phyloP scores from a whole-genome alignment of 306 rosid genomes.

The Betula pendula region DNA sequence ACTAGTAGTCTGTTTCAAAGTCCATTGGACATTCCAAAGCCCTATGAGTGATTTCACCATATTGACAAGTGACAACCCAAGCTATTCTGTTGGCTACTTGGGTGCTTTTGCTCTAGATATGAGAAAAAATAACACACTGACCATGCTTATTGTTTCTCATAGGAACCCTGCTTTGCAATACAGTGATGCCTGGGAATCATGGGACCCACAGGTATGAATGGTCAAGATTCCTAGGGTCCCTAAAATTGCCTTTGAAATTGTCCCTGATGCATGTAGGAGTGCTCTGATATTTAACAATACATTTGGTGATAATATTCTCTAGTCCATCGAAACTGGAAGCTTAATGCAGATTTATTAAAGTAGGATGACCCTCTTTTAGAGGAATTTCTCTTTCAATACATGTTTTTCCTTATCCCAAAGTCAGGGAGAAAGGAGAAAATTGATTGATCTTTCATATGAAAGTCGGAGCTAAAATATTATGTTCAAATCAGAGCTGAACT shows the following conservation, averaged over 20 bases:
- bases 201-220: background rate
- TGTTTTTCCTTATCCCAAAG: slow-evolving; percentile 3
- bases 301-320: background rate
- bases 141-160: background rate
- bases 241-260: background rate
- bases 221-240: background rate
- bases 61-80: background rate
- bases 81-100: background rate
- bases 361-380: background rate
- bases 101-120: background rate
- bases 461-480: background rate
- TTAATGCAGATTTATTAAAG: background rate
- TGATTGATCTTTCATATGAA: slow-evolving; percentile 10
- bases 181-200: background rate
- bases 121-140: background rate
- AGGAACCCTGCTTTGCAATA: background rate
- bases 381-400: background rate
- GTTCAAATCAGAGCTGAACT: background rate
- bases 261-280: background rate
- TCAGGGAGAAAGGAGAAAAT: slow-evolving; percentile 9
- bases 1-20: background rate
- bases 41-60: background rate
- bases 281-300: background rate
- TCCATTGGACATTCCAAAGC: background rate
- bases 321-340: slow-evolving; percentile 4